Evolutionary conservation across 2,329 filamentous ascomycete genomes (phyloP).

Genomic region (Lachnellula suecica): DNA sequence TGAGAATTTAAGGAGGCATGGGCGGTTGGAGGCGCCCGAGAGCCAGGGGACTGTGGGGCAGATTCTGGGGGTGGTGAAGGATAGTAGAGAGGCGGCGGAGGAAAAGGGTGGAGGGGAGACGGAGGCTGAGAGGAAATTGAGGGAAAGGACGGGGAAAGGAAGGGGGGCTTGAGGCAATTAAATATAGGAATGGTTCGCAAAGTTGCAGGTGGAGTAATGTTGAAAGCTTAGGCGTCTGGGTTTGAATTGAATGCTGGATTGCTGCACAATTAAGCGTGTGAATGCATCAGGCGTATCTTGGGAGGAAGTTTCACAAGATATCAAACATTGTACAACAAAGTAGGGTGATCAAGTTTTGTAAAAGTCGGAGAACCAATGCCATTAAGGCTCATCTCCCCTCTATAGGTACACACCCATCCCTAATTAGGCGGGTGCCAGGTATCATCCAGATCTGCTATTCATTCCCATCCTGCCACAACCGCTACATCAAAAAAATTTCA

Average conservation of each 20-base stretch:
- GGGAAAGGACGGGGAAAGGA: constrained; percentile 18
- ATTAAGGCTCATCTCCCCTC: constrained; percentile 9
- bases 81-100: constrained; percentile 9
- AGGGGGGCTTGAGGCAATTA: neutral
- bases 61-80: constrained; percentile 22
- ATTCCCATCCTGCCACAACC: neutral
- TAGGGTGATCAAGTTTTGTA: neutral
- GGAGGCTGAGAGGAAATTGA: constrained; percentile 23
- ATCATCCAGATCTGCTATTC: constrained; percentile 14
- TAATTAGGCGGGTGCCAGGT: constrained; percentile 8
- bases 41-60: constrained; percentile 34
- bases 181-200: too few species aligned
- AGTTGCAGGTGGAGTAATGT: too few species aligned
- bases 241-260: too few species aligned
- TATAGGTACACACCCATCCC: constrained; percentile 16
- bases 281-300: too few species aligned
- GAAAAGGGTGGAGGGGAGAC: constrained; percentile 14
- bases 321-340: neutral
- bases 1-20: constrained; percentile 53
- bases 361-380: neutral
- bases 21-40: constrained; percentile 41
- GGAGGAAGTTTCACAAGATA: too few species aligned
- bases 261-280: too few species aligned
- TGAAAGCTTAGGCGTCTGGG: too few species aligned
- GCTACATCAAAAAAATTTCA: neutral